Evolutionary conservation across 495 filamentous ascomycete species (phyloP).

Genomic region (Talaromyces proteolyticus): DNA sequence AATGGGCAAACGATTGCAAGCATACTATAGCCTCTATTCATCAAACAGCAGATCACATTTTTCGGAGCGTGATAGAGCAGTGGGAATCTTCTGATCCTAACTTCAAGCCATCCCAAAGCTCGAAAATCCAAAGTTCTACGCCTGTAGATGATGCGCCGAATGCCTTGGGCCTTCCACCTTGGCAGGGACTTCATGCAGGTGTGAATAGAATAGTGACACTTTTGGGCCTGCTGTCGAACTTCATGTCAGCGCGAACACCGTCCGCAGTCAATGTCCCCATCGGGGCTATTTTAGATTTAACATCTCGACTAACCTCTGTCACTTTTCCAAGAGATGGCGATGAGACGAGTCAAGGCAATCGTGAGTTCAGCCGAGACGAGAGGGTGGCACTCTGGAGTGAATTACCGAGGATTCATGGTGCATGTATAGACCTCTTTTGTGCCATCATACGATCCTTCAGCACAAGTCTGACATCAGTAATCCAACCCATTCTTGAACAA

Average conservation of each 20-base stretch:
- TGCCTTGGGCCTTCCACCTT: conserved; percentile 51
- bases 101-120: conserved; percentile 13
- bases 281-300: conserved; percentile 56
- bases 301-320: conserved; percentile 62
- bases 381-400: conserved; percentile 65
- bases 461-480: conserved; percentile 44
- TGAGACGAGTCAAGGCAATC: conserved; percentile 39
- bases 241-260: conserved; percentile 54
- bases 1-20: conserved; percentile 64
- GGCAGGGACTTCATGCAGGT: conserved; percentile 68
- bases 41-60: conserved; percentile 63
- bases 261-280: conserved; percentile 56
- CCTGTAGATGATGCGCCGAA: conserved; percentile 30
- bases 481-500: conserved; percentile 59
- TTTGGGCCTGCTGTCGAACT: conserved; percentile 47
- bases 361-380: conserved; percentile 69
- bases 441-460: conserved; percentile 48
- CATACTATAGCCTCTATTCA: conserved; percentile 56
- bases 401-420: conserved; percentile 67
- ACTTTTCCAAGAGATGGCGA: conserved; percentile 44
- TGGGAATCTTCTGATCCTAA: conserved; percentile 56
- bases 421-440: conserved; percentile 53
- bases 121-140: conserved; percentile 29
- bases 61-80: conserved; percentile 69
- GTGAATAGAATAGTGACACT: conserved; percentile 60